Evolutionary conservation across 2,329 filamentous ascomycete genomes (phyloP).

Genomic region (Colletotrichum caudatum): DNA sequence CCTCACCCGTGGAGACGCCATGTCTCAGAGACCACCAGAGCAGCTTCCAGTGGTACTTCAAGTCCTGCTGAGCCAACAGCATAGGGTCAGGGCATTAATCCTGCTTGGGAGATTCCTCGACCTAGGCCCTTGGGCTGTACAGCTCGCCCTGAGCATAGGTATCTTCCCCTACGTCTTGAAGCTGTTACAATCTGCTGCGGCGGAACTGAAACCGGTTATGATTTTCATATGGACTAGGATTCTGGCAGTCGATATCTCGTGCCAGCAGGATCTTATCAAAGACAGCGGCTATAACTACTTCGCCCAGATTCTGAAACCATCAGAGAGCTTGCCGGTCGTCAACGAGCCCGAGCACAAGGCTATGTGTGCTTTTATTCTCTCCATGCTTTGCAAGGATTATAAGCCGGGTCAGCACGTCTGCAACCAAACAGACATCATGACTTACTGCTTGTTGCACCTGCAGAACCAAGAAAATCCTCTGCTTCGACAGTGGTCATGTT

Average conservation of each 20-base stretch:
- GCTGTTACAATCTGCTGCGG: slow-evolving; percentile 91
- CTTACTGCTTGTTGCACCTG: slow-evolving; percentile 86
- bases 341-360: slow-evolving; percentile 93
- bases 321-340: slow-evolving; percentile 83
- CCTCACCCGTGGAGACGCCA: slow-evolving; percentile 81
- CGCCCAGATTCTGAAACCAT: slow-evolving; percentile 88
- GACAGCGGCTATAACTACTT: slow-evolving; percentile 99
- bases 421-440: slow-evolving; percentile 89
- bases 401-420: slow-evolving; percentile 92
- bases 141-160: slow-evolving; percentile 94
- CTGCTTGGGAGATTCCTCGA: slow-evolving; percentile 94
- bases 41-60: slow-evolving; percentile 97
- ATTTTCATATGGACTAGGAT: slow-evolving; percentile 99
- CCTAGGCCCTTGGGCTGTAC: slow-evolving; percentile 97
- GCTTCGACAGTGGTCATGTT: slow-evolving; percentile 92
- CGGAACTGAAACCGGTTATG: slow-evolving; percentile 97
- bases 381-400: slow-evolving; percentile 97
- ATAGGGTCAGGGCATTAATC: slow-evolving; percentile 90
- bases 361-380: slow-evolving; percentile 98
- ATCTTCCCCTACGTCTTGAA: slow-evolving; percentile 99
- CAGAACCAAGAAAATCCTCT: slow-evolving; percentile 88
- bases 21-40: slow-evolving; percentile 88
- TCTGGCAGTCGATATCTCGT: slow-evolving; percentile 92
- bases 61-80: slow-evolving; percentile 94
- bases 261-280: slow-evolving; percentile 93